phyloP scores from a whole-genome alignment of 164 flowering plant species.

The Sextonia rubra region DNA sequence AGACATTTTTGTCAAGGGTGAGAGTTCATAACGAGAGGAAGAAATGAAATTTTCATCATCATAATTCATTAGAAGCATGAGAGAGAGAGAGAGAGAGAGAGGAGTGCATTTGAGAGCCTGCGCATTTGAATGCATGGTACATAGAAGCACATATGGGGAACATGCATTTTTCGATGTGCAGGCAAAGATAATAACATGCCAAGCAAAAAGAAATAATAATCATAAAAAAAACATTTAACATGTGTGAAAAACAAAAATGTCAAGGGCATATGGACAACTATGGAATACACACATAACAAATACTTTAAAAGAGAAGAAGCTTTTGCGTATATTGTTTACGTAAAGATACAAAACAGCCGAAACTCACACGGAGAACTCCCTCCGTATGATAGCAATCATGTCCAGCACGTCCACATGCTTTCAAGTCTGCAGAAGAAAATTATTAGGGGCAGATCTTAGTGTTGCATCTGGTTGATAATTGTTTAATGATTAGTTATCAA shows the following conservation, averaged over 20 bases:
- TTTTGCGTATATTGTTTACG: not conserved
- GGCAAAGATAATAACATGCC: no score
- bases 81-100: not conserved
- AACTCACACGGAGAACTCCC: conserved; percentile 93
- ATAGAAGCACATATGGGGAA: not conserved
- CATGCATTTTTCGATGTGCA: not conserved
- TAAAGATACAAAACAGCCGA: conserved; percentile 87
- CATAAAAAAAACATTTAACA: no score
- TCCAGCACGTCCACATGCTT: conserved; percentile 57
- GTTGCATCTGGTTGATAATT: not conserved
- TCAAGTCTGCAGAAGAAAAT: conserved; percentile 45
- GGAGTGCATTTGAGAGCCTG: not conserved
- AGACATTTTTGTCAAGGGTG: conserved; percentile 43
- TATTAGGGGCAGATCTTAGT: not conserved
- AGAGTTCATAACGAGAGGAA: not conserved
- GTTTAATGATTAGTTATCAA: not conserved
- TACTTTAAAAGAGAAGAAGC: conserved; percentile 7
- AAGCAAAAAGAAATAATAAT: no score
- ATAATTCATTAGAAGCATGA: not conserved
- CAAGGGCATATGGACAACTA: not conserved
- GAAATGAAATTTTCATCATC: not conserved
- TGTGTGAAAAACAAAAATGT: no score
- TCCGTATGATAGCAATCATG: conserved; percentile 53
- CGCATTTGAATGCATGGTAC: not conserved
- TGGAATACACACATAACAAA: not conserved